Conservation (phyloP, 805 yeast species). For the Cyberlindnera amylophila region DNA sequence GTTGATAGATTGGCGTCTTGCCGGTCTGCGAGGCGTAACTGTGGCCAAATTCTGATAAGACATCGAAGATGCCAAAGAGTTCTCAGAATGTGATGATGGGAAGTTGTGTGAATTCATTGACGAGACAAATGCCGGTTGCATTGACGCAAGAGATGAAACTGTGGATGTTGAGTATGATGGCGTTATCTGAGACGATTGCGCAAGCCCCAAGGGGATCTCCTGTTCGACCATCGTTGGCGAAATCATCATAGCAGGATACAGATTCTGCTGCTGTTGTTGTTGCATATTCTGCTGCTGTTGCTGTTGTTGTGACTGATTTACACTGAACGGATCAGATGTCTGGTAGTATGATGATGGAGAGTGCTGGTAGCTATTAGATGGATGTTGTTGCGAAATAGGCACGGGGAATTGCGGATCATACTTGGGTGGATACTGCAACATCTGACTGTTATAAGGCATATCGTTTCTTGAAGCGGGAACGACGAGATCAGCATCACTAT, state of each 20-base stretch:
- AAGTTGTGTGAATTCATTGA: neutral
- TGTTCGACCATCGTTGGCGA: slow-evolving; percentile 7
- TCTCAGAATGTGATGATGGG: slow-evolving; percentile 6
- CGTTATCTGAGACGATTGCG: neutral
- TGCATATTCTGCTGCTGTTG: neutral
- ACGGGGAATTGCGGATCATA: neutral
- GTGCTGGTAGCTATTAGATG: neutral
- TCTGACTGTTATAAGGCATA: neutral
- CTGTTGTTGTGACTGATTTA: neutral
- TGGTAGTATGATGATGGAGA: neutral
- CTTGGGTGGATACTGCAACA: slow-evolving; percentile 5
- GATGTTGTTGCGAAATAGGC: neutral
- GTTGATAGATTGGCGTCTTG: slow-evolving; percentile 3
- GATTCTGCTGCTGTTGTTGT: neutral
- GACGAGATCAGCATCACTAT: slow-evolving; percentile 3
- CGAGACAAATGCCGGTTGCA: neutral
- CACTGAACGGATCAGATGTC: neutral
- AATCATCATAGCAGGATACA: slow-evolving; percentile 4
- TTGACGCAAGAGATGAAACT: slow-evolving; percentile 7
- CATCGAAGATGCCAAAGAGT: slow-evolving; percentile 1
- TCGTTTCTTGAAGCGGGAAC: slow-evolving; percentile 10
- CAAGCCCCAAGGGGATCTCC: slow-evolving; percentile 7
- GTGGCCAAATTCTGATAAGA: slow-evolving; percentile 2
- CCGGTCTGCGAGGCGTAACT: slow-evolving; percentile 9
- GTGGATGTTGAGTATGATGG: slow-evolving; percentile 7